Evolutionary conservation across 208 protist genomes (phyloP).

Genomic region (Lotmaria passim): DNA sequence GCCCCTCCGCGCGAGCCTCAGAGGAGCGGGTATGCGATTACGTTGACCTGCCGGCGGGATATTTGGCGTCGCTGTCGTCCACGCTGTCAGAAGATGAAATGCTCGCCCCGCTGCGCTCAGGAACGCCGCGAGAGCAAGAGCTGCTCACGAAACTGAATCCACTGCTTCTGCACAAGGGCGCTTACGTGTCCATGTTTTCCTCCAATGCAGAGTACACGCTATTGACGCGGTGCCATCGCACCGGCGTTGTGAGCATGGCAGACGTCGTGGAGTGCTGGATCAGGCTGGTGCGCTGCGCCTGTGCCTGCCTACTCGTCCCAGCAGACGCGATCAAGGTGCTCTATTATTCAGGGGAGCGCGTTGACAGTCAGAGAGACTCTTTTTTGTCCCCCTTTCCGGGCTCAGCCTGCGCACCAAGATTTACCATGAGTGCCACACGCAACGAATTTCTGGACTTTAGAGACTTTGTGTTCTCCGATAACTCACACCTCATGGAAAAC

Average conservation of each 20-base stretch:
- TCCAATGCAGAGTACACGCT: slow-evolving; percentile 42
- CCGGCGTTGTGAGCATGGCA: slow-evolving; percentile 22
- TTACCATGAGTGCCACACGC: no score
- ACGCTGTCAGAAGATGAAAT: no score
- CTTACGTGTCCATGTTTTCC: slow-evolving; percentile 51
- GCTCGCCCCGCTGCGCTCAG: no score
- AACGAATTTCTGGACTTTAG: no score
- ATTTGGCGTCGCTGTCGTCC: no score
- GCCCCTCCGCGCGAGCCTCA: no score
- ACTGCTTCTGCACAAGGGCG: slow-evolving; percentile 20
- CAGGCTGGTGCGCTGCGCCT: slow-evolving; percentile 22
- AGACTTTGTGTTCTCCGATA: no score
- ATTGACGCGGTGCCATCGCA: slow-evolving; percentile 50
- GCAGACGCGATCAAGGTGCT: no score
- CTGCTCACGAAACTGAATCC: slow-evolving; percentile 8
- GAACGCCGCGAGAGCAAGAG: neutral
- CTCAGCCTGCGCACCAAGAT: neutral
- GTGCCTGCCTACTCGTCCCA: slow-evolving; percentile 18
- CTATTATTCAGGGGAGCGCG: neutral
- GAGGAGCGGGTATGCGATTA: no score
- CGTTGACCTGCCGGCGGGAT: no score
- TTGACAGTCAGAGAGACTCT: neutral
- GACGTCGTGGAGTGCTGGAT: slow-evolving; percentile 35
- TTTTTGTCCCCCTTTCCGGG: neutral
- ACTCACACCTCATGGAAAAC: no score